Percentiles rank a stretch among this genome's conserved stretches.
phyloP scores from a whole-genome alignment of 768 basidiomycete genomes.

The Kwoniella heveanensis region DNA sequence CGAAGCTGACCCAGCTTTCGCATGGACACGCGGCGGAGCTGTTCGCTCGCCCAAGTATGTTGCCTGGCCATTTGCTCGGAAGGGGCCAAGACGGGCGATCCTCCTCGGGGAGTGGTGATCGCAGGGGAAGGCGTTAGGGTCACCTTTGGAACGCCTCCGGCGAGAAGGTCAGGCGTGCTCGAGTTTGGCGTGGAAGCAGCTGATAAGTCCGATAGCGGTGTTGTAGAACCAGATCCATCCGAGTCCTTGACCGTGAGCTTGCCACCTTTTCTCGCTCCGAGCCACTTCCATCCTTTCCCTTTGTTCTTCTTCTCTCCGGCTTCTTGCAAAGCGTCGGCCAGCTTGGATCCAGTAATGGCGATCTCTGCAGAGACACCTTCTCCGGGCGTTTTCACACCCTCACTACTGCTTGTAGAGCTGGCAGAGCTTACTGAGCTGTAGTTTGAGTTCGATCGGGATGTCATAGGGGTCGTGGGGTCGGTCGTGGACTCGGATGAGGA shows the following conservation, averaged over 20 bases:
- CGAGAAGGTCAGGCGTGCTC: constrained; percentile 10
- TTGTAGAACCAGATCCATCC: constrained; percentile 16
- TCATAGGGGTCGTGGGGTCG: constrained; percentile 35
- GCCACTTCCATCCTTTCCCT: constrained; percentile 35
- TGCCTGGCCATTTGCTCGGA: constrained; percentile 14
- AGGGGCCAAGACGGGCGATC: constrained; percentile 13
- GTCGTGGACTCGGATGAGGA: background rate
- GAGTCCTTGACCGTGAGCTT: constrained; percentile 8
- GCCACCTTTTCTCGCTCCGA: constrained; percentile 27
- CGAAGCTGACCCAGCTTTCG: constrained; percentile 40
- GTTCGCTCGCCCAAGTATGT: constrained; percentile 33
- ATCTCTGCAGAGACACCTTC: constrained; percentile 29
- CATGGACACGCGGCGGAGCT: constrained; percentile 36
- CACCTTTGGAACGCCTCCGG: constrained; percentile 10
- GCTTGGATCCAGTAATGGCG: constrained; percentile 27
- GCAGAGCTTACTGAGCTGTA: constrained; percentile 29
- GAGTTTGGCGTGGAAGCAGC: constrained; percentile 22
- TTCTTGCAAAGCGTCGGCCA: constrained; percentile 34
- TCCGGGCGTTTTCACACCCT: constrained; percentile 36
- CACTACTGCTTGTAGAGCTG: constrained; percentile 33
- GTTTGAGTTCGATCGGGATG: constrained; percentile 33
- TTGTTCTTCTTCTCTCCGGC: constrained; percentile 26
- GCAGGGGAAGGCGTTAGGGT: constrained; percentile 29
- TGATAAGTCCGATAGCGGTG: constrained; percentile 13
- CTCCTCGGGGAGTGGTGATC: constrained; percentile 17